Percentiles rank a stretch among this genome's conserved stretches.
Evolutionary conservation across 257 asterid genomes (phyloP).

Genomic region (Ilex asprella): DNA sequence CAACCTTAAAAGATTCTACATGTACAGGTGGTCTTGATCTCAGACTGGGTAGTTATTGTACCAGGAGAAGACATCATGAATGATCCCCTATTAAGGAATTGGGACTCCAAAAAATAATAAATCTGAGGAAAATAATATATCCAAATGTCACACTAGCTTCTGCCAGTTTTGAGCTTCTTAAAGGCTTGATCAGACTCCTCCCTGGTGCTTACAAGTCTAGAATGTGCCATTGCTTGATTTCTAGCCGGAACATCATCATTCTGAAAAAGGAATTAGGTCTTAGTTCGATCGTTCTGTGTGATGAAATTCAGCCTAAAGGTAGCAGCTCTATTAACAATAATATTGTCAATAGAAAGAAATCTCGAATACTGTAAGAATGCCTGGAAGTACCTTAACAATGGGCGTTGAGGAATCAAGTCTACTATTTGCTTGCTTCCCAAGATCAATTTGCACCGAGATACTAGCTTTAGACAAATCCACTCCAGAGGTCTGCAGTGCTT

Average conservation of each 20-base stretch:
- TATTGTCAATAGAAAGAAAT: neutral
- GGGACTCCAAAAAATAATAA: conserved; percentile 30
- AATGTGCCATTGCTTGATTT: conserved; percentile 31
- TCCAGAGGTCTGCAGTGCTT: conserved; percentile 81
- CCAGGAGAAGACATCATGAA: conserved; percentile 13
- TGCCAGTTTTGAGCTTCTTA: conserved; percentile 72
- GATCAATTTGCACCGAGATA: conserved; percentile 84
- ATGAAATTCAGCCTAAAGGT: neutral
- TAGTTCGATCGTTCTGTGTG: too few species aligned
- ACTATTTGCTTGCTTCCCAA: conserved; percentile 55
- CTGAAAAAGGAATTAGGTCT: conserved; percentile 18
- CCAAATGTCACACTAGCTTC: conserved; percentile 32
- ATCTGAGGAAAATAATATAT: conserved; percentile 32
- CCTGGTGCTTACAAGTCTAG: conserved; percentile 31
- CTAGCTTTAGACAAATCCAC: conserved; percentile 76
- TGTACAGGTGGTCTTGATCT: conserved; percentile 47
- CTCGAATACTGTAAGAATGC: neutral
- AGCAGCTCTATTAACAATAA: neutral
- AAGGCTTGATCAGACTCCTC: conserved; percentile 47
- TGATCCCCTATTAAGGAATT: conserved; percentile 16
- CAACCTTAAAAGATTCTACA: conserved; percentile 25
- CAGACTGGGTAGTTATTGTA: conserved; percentile 26
- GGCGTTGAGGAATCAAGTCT: conserved; percentile 42
- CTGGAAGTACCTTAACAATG: conserved; percentile 42
- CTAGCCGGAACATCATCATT: conserved; percentile 26